Evolutionary conservation across 371 early-diverging fungal genomes (phyloP).

Genomic region (Mortierella sp.): DNA sequence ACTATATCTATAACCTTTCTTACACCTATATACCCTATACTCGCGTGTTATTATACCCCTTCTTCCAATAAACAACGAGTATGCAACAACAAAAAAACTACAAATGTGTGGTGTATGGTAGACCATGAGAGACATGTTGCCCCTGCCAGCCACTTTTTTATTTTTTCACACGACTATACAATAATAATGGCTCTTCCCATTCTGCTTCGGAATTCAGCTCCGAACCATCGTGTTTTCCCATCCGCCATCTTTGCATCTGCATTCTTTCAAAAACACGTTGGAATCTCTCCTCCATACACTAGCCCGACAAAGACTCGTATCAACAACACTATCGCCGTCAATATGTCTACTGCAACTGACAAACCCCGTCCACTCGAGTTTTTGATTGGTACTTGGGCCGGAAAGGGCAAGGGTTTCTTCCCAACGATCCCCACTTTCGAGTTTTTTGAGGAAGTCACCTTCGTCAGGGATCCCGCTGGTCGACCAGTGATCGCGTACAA

Average conservation of each 20-base stretch:
- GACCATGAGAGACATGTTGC: no score
- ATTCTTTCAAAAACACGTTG: not conserved
- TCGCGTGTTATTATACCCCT: no score
- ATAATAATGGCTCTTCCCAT: not conserved
- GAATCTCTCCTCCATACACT: not conserved
- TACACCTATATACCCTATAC: no score
- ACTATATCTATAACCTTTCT: no score
- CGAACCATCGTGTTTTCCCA: constrained; percentile 6
- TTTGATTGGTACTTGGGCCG: constrained; percentile 45
- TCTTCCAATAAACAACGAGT: no score
- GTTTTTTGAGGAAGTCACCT: constrained; percentile 46
- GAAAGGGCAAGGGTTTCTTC: constrained; percentile 40
- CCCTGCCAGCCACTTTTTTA: no score
- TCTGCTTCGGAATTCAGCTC: constrained; percentile 30
- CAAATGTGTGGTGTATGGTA: no score
- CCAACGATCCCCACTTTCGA: constrained; percentile 45
- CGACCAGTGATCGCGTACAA: constrained; percentile 38
- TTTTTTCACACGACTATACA: not conserved
- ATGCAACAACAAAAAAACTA: no score
- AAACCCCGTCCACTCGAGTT: constrained; percentile 48
- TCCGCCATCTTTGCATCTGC: not conserved
- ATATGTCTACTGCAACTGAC: constrained; percentile 7
- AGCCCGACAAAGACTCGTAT: no score
- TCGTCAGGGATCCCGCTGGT: constrained; percentile 40
- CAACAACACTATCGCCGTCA: not conserved